Evolutionary conservation across 495 filamentous ascomycete genomes (phyloP), one percentile per base, ranked within the genome.

Genomic region (Xylaria bambusicola): DNA sequence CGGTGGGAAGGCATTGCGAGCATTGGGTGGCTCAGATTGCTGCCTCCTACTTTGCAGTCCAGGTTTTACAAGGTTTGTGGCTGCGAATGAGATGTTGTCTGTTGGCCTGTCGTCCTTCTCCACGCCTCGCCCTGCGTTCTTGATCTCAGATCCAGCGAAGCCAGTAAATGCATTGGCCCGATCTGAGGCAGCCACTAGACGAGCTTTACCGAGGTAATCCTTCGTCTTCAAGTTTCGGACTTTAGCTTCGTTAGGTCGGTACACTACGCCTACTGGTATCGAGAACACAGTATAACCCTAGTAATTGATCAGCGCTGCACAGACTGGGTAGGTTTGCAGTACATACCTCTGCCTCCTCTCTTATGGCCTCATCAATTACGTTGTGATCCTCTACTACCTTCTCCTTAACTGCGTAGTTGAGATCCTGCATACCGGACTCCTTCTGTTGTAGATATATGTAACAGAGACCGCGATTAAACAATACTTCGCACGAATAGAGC

Each of bases 231-330:
- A 80, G 66, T 99, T 99, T 72, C 93, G 96, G 54, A 99, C 94
- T 73, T 99, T 99, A 61, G 95, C 92, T 61, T 92, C 91, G 71
- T 97, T 98, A 33, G 94, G 94, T 46, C 94, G 83, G 76, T 98
- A 99, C 44, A 99, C 79, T 40, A 97, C 86, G 15, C 94, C 94
- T 29, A 98, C 92, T 1, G 94, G 94, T 42, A 99, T 97, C 2
- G 94, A 99, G 79, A 99, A 99, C 12, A 99, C 94, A 1, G 95
- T 99, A 68, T 98, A 99, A 47, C 93, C 93, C 93, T 96, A 53
- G 12, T 33, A 36, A 50, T 7, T 31, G 35, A 61, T 75, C 54
- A 76, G 63, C 41, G 38, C 20, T 41, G 10, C 31, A 54, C 52
- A 9, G 1, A 17, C 17, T 40, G 1, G 18, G 3, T 0, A 17